A percentile compares a stretch with the other conserved stretches of the same genome.
Conservation (phyloP, 2,329 filamentous ascomycete genomes). For the Fusarium dlaminii region DNA sequence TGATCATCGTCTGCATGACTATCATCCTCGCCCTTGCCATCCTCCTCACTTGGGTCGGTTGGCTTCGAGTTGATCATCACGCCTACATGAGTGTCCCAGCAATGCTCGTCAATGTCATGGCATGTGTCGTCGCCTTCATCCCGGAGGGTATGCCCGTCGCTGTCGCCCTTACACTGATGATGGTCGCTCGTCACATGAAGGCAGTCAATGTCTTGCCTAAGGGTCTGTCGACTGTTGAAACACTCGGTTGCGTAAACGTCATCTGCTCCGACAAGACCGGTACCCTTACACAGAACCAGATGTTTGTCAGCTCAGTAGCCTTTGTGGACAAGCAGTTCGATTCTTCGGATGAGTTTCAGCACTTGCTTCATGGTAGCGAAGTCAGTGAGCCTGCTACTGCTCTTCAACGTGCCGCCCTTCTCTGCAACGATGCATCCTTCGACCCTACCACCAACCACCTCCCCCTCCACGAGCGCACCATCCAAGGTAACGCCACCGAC, state of each 20-base stretch:
- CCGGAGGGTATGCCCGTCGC: constrained; percentile 53
- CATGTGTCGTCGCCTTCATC: constrained; percentile 53
- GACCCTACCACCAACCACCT: constrained; percentile 50
- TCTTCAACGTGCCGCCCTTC: constrained; percentile 25
- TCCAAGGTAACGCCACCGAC: constrained; percentile 57
- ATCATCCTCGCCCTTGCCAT: constrained; percentile 52
- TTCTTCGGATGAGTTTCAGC: constrained; percentile 41
- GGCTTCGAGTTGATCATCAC: constrained; percentile 50
- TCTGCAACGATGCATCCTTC: constrained; percentile 57
- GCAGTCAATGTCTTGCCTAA: constrained; percentile 54
- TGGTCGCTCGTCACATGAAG: constrained; percentile 56
- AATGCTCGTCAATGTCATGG: constrained; percentile 58
- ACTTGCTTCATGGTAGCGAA: background rate
- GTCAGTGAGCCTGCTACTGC: background rate
- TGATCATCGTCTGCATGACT: constrained; percentile 53
- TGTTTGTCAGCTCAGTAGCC: constrained; percentile 53
- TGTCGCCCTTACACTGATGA: constrained; percentile 53
- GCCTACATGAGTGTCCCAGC: constrained; percentile 53
- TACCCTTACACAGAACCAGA: constrained; percentile 55
- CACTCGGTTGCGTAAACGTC: constrained; percentile 55
- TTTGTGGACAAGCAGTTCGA: constrained; percentile 48
- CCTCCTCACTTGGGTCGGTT: constrained; percentile 56
- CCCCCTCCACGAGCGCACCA: constrained; percentile 46
- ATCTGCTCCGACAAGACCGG: constrained; percentile 57
- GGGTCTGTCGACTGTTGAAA: constrained; percentile 54